Base-by-base conservation (phyloP, 352 stramenopile species). In the Pythium monospermum region DNA sequence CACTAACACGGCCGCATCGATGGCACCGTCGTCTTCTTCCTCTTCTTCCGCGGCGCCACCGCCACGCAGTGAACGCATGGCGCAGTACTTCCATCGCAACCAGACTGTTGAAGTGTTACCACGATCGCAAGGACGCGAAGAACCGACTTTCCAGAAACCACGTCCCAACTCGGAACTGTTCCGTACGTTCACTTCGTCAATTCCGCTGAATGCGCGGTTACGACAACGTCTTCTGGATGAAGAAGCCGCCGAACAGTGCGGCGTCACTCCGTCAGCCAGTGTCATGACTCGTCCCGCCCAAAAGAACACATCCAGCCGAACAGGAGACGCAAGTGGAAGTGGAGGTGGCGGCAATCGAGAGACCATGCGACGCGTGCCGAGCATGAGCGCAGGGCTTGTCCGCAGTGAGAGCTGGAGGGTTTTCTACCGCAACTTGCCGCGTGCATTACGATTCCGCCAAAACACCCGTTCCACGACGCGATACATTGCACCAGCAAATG, bases 401-500 rank as follows among this genome's bases (percentile, higher is more conserved):
- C n/a, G 72, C 21, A 63, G 50, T 6, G 60, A 64, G 1, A 86
- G 65, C 40, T 85, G 76, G 72, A 62, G 75, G 2, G 63, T 81
- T 3, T 91, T 86, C 41, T 85, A 85, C 36, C 71, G 80, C 15
- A 85, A 81, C 31, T 48, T 88, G 39, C 81, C 81, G 19, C 77
- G 81, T 2, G 51, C 74, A 28, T 57, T 91, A 53, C 68, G 81
- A 1, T 91, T 89, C 59, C 77, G 78, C 15, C 77, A 85, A 55
- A 87, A 88, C 42, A 87, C 77, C 23, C 73, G 81, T 19, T 85
- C 77, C 2, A 87, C 74, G 0, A 91, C 81, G 21, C 44, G 81
- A 21, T 89, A 91, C 52, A 89, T 91, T 25, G 76, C 86, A 28
- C 77, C 71, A 8, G 65, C 77, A 1, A 91, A 91, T 47, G 78